Evolutionary conservation across 176 grass and related monocot genomes (phyloP).

Genomic region (Zoysia pacifica): DNA sequence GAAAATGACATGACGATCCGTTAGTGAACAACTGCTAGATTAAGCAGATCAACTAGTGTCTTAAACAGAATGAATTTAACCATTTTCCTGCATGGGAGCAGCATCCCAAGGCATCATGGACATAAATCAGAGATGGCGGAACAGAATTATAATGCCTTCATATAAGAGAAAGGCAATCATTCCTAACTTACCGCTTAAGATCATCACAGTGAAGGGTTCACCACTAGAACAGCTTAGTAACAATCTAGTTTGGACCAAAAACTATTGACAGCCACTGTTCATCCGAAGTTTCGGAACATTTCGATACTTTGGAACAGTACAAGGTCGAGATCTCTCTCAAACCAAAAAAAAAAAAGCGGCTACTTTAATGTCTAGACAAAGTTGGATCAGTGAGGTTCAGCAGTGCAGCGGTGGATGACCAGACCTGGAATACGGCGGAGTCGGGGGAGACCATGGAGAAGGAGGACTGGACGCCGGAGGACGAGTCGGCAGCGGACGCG

Average conservation of each 20-base stretch:
- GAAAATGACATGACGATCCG: too few relatives aligned
- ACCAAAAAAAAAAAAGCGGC: neutral
- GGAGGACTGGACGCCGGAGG: conserved; percentile 78
- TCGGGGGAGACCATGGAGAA: conserved; percentile 79
- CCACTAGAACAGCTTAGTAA: too few relatives aligned
- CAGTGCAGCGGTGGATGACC: neutral
- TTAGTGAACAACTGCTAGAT: too few relatives aligned
- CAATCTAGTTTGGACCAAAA: neutral
- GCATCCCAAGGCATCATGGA: too few relatives aligned
- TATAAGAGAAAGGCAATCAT: too few relatives aligned
- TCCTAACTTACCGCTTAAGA: neutral
- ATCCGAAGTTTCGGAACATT: neutral
- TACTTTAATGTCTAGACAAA: neutral
- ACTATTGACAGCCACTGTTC: neutral
- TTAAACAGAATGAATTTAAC: too few relatives aligned
- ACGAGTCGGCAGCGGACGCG: conserved; percentile 48
- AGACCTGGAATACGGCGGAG: conserved; percentile 90
- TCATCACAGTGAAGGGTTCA: neutral
- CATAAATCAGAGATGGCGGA: too few relatives aligned
- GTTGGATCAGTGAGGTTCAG: neutral
- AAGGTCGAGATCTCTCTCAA: neutral
- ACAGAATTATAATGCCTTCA: too few relatives aligned
- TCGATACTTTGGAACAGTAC: neutral
- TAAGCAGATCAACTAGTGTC: too few relatives aligned
- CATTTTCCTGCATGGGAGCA: too few relatives aligned